Evolutionary conservation across 1,284 basidiomycete genomes (phyloP), one percentile per base, ranked within the genome.

Genomic region (Microbotryum saponariae): DNA sequence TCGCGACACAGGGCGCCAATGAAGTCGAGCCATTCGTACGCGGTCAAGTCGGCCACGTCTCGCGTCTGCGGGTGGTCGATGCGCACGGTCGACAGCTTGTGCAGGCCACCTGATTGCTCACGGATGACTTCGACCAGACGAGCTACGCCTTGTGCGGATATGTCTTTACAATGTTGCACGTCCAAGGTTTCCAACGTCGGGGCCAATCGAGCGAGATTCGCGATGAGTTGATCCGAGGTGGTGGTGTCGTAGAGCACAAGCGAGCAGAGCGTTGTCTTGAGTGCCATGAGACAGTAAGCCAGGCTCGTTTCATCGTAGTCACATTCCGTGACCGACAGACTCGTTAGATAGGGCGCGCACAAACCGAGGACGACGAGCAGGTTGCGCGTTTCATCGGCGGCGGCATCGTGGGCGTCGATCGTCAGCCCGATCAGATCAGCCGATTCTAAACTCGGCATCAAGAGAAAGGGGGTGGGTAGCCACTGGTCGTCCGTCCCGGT

Each of bases 1-100:
- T 61, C 60, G 4, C 63, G 58, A 10, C 23, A 16, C 27, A 66
- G 53, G 21, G 66, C 54, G 29, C 53, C 61, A 45, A 64, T 31
- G 20, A 61, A 69, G 9, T 58, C 63, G 51, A 69, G 59, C 67
- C 67, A 69, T 1, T 12, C 7, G 51, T 55, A 60, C 49, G 67
- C 67, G 9, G 20, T 37, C 25, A 7, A 49, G 14, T 60, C 56
- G 25, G 50, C 45, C 5, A 51, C 21, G 23, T 20, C 6, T 6
- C 6, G 16, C 49, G 45, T 51, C 29, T 21, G 20, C 16, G 59
- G 59, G 33, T 37, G 47, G 31, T 56, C 50, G 61, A 64, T 33
- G 7, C 14, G 54, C 10, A 68, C 65, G 4, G 29, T 14, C 49
- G 54, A 33, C 54, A 69, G 6, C 25, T 56, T 45, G 12, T 18